Conservation (phyloP, 208 protist genomes). For the Leishmania arabica region DNA sequence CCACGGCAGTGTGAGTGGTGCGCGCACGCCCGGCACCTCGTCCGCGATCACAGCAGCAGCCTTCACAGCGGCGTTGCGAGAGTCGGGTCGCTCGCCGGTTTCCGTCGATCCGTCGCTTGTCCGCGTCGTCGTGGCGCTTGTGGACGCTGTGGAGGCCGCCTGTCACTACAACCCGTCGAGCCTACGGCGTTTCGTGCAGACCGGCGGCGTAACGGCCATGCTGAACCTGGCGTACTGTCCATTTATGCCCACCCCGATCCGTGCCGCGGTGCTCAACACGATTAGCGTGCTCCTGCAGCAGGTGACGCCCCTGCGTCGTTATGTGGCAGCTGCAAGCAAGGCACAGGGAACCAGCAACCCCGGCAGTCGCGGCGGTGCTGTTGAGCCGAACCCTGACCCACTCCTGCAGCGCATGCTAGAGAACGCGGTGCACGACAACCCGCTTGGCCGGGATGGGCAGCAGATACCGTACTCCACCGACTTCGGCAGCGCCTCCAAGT, state of each 20-base stretch:
- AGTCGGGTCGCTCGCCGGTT: constrained; percentile 26
- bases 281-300: constrained; percentile 89
- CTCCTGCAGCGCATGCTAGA: constrained; percentile 71
- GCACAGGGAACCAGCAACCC: neutral
- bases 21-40: neutral
- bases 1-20: neutral
- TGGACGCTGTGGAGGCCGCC: constrained; percentile 80
- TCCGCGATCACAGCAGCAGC: constrained; percentile 7
- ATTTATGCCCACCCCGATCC: constrained; percentile 66
- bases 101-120: constrained; percentile 43
- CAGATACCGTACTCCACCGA: constrained; percentile 69
- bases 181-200: constrained; percentile 76
- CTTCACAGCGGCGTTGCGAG: constrained; percentile 14
- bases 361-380: constrained; percentile 3
- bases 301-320: constrained; percentile 67
- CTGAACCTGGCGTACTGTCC: constrained; percentile 76
- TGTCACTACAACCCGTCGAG: constrained; percentile 87
- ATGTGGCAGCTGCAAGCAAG: constrained; percentile 23
- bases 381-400: constrained; percentile 31
- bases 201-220: constrained; percentile 66
- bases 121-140: constrained; percentile 62
- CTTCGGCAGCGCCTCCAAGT: constrained; percentile 85
- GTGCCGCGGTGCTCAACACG: constrained; percentile 71
- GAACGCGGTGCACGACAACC: constrained; percentile 61
- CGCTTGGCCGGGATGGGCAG: constrained; percentile 22